Percentiles rank a stretch among this genome's conserved stretches.
Conservation (phyloP, 2,329 filamentous ascomycete species). For the Nemania sp. region DNA sequence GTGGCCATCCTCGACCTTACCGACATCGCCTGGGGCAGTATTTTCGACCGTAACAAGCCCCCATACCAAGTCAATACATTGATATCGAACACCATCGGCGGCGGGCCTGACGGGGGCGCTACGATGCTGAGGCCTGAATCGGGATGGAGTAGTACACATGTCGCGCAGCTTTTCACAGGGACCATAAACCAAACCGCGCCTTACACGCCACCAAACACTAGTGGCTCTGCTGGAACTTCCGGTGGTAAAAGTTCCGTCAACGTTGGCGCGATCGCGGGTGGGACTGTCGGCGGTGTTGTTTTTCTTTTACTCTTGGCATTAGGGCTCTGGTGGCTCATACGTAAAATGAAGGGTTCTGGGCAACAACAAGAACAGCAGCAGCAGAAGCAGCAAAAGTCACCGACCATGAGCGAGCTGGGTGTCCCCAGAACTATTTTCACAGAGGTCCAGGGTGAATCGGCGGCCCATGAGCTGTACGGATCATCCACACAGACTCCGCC, state of each 20-base stretch:
- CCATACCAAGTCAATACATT: neutral
- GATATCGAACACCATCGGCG: neutral
- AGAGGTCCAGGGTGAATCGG: neutral
- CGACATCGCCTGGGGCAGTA: neutral
- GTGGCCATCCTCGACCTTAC: neutral
- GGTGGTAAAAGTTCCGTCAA: neutral
- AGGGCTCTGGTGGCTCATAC: neutral
- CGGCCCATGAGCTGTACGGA: neutral
- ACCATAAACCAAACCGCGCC: neutral
- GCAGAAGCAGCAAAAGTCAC: neutral
- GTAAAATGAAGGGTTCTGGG: neutral
- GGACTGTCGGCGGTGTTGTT: neutral
- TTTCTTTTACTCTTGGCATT: neutral
- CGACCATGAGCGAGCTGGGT: neutral
- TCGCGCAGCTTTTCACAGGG: neutral
- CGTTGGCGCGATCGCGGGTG: neutral
- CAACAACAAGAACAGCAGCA: neutral
- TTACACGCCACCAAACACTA: neutral
- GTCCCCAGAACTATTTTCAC: neutral
- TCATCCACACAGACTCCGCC: neutral
- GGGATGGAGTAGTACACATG: neutral
- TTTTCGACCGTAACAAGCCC: neutral
- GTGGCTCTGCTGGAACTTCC: neutral
- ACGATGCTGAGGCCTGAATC: neutral
- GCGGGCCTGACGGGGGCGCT: neutral